Conservation (phyloP, 495 filamentous ascomycete species). For the Aspergillus cristatus region DNA sequence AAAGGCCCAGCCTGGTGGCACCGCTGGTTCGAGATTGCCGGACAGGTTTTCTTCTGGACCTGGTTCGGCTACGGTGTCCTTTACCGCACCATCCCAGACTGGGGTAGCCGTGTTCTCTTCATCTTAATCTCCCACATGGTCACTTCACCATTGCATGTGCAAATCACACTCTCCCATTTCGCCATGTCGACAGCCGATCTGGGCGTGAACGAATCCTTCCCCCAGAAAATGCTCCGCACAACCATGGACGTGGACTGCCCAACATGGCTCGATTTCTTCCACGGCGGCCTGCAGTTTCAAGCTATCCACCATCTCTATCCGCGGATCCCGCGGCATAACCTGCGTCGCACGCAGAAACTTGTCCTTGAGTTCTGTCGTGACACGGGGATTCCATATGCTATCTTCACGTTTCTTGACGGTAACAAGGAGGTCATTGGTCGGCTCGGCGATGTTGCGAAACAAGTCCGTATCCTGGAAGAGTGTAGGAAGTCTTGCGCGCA, state of each 20-base stretch:
- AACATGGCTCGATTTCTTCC: constrained; percentile 90
- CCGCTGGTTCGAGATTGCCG: constrained; percentile 72
- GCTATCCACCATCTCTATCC: constrained; percentile 93
- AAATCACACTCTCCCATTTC: constrained; percentile 95
- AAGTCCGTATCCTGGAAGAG: constrained; percentile 77
- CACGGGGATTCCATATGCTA: constrained; percentile 84
- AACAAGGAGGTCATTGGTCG: constrained; percentile 81
- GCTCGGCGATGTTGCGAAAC: constrained; percentile 77
- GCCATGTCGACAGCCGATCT: constrained; percentile 93
- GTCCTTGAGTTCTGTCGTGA: constrained; percentile 87
- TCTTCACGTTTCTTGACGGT: constrained; percentile 89
- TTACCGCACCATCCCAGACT: constrained; percentile 65
- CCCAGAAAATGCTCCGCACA: constrained; percentile 93
- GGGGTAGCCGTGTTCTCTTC: constrained; percentile 61
- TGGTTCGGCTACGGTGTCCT: constrained; percentile 88
- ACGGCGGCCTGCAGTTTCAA: constrained; percentile 94
- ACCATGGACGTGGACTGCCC: constrained; percentile 98
- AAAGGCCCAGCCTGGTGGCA: constrained; percentile 87
- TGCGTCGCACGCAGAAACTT: constrained; percentile 70
- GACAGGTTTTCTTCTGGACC: constrained; percentile 82
- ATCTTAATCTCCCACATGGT: constrained; percentile 81
- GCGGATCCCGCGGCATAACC: constrained; percentile 89
- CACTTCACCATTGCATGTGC: constrained; percentile 80
- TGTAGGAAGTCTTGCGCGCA: constrained; percentile 60
- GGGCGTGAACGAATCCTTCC: constrained; percentile 79